Evolutionary conservation across 106 monocot genomes (phyloP), one percentile per base, ranked within the genome.

Genomic region (Xerophyta viscosa): DNA sequence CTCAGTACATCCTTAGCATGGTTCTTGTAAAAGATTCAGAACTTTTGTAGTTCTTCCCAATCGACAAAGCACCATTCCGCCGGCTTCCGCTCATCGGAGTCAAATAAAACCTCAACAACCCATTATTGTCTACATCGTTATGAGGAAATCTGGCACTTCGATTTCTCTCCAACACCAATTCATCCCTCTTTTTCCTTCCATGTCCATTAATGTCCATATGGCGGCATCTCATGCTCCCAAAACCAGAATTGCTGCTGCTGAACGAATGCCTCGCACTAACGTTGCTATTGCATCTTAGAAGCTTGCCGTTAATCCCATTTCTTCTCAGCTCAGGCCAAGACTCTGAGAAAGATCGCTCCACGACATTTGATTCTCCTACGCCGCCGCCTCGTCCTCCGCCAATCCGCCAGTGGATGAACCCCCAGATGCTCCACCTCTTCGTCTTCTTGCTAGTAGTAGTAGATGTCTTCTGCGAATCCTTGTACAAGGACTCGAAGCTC

Each of bases 91-190:
- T 56, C 76, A 65, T 82, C 7, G 89, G 88, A 23, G 85, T 78
- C 67, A 89, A 50, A 64, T 98, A 90, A 66, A 98, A 86, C 62
- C 89, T 61, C 31, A 82, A 42, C 79, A 86, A 44, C 3, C 89
- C 96, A 52, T 76, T 79, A 43, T n/a, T n/a, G n/a, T 90, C 89
- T 11, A 57, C 24, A 44, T 71, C 67, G 27, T 63, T 51, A 0
- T 79, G 82, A n/a, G 77, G 79, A 42, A 70, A 82, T 49, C 96
- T 69, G 6, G 85, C 77, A 46, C 88, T 96, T 24, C 77, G 57
- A 59, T 88, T 89, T 51, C 82, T 65, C 63, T 85, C 88, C 58
- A 85, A 42, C 36, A 63, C 68, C 27, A 56, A 59, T 29, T 84
- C 78, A 37, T 79, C 73, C 33, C 64, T 64, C 45, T 65, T 75